Evolutionary conservation across 805 yeast species (phyloP), one percentile per base, ranked within the genome.

Genomic region (Barnettozyma vustinii): DNA sequence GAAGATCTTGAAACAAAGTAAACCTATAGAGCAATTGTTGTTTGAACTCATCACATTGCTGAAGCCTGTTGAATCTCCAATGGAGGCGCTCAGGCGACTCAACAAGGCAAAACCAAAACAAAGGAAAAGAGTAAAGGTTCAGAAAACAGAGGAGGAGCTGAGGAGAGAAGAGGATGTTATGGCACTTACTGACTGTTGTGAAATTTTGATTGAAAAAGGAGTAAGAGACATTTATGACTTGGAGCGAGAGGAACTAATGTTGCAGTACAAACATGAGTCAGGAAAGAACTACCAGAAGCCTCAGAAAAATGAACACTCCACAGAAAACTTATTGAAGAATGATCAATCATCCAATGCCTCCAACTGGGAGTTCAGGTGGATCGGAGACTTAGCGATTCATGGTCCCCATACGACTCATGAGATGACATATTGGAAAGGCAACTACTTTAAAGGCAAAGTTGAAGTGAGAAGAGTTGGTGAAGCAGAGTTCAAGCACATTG

Each of bases 1-100:
- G 19, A 43, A 45, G 9, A 52, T 41, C 25, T 54, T 46, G 44
- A 54, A 32, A 33, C 53, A 52, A 2, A 46, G 43, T 1, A 40
- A 47, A 0, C 42, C 62, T 13, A 45, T 54, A 43, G 59, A 61
- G 19, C 56, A 56, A 3, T 49, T 68, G 15, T 43, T 72, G 42
- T 49, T 42, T 6, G 52, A 56, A 1, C 55, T 83, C n/a, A 73
- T 82, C 3, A 61, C 50, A 1, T n/a, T 58, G 1, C 59, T 84
- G 37, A 76, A 80, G 42, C 80, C 84, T 0, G 81, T 77, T 3
- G 90, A 84, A 57, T 73, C 81, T 0, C 74, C 83, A 2, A 53
- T 78, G 60, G 87, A 83, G 56, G 76, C 80, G 1, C 61, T 84
- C 32, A 77, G 56, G 55, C 69, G 71, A 52, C 66, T 65, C 50